phyloP scores from a whole-genome alignment of 2,329 filamentous ascomycete genomes.

The Ciborinia camelliae region DNA sequence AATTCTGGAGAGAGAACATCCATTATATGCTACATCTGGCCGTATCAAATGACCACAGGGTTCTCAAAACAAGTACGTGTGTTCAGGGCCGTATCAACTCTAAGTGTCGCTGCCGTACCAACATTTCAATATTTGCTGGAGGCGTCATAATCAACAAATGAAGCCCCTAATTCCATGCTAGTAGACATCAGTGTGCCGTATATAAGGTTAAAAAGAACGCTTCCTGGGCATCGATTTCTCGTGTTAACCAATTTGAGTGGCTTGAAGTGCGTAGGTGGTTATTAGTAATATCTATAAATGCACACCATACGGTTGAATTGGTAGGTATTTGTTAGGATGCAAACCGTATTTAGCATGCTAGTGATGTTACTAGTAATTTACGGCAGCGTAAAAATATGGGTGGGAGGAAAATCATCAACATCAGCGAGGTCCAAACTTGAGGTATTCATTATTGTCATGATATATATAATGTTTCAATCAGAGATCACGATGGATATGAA shows the following conservation, averaged over 20 bases:
- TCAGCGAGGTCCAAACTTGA: too few species aligned
- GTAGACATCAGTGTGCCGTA: background rate
- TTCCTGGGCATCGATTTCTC: background rate
- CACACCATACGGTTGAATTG: background rate
- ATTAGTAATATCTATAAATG: too few species aligned
- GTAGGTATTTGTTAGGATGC: background rate
- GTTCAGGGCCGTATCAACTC: background rate
- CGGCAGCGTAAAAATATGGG: background rate
- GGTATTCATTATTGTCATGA: too few species aligned
- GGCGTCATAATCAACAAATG: background rate
- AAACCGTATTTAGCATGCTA: background rate
- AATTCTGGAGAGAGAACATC: too few species aligned
- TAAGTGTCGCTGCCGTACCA: background rate
- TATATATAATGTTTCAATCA: too few species aligned
- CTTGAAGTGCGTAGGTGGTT: background rate
- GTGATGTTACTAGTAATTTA: background rate
- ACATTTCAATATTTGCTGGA: background rate
- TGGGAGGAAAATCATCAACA: too few species aligned
- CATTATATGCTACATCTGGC: too few species aligned
- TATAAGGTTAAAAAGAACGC: background rate
- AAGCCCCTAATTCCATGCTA: background rate
- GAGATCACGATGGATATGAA: too few species aligned
- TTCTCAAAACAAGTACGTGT: too few species aligned
- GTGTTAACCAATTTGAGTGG: background rate
- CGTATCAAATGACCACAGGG: too few species aligned